Base-by-base conservation (phyloP, 2,329 filamentous ascomycete genomes). In the Fusarium graminum region DNA sequence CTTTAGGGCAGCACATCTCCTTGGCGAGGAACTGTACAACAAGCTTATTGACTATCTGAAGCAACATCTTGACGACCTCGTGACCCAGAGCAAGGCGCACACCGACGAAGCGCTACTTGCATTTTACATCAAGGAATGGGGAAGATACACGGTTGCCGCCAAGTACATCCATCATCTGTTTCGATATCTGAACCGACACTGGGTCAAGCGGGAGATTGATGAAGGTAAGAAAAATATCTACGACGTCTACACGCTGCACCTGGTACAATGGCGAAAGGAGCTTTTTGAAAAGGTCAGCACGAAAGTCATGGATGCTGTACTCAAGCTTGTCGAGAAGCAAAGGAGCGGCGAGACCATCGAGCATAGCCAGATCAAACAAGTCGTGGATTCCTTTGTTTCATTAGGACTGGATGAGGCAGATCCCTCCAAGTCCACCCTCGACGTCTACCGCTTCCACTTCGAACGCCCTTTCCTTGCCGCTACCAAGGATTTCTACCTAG, bases 91-190 rank as follows among this genome's bases (percentile, higher is more conserved):
- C 56, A 89, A 90, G 74, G 86, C 86, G 34, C 94, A 97, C 77
- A 86, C 90, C 47, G 94, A 98, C 74, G 95, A 99, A 79, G 93
- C 94, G 2, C 85, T 99, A 11, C 86, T 99, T 28, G 85, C 86
- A 19, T 98, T 94, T 79, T 99, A 99, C 78, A 99, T 98, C 78
- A 89, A 91, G 75, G 94, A 99, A 84, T 99, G 95, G 95, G 89
- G 91, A 69, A 88, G 95, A 63, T 99, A 97, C 80, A 99, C 95
- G 3, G 92, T 92, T 14, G 94, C 95, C 2, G 95, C 94, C 60
- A 97, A 96, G 79, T 99, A 97, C 80, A 95, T 97, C 77, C 96
- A 99, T 79, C 94, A 99, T 76, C 83, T 99, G 9, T 99, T 99
- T 83, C 85, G 91, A 52, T 99, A 99, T 76, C 87, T 99, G 26